These are phyloP conservation scores for Nannochloris sp. DNA, from an alignment of 139 green algal species.

Conservation along the genomic window DNA sequence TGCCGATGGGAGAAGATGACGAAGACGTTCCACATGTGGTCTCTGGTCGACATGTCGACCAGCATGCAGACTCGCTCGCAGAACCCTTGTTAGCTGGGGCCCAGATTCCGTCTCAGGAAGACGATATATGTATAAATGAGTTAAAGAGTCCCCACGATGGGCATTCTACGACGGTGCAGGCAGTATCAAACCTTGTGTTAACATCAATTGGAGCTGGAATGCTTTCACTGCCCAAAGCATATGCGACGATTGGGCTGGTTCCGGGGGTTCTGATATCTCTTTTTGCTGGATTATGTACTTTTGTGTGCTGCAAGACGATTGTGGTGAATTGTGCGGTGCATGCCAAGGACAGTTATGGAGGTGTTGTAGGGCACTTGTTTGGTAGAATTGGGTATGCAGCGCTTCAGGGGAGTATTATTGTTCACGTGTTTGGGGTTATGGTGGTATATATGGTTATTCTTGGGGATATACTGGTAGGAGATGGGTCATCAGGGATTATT, in stretches of 20 bases:
- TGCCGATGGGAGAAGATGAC: too few relatives aligned
- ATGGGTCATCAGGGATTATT: conserved; percentile 2
- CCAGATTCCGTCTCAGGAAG: too few relatives aligned
- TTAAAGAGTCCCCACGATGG: neutral
- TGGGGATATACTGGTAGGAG: conserved; percentile 14
- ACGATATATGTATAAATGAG: too few relatives aligned
- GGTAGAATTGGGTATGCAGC: conserved; percentile 1
- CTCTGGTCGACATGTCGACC: too few relatives aligned
- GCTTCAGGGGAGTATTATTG: conserved; percentile 21
- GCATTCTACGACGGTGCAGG: neutral
- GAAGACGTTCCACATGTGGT: too few relatives aligned
- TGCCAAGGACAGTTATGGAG: conserved; percentile 9
- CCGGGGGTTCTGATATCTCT: conserved; percentile 4
- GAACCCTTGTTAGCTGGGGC: too few relatives aligned
- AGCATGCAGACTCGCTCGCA: too few relatives aligned
- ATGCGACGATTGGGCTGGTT: conserved; percentile 1
- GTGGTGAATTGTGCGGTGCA: neutral
- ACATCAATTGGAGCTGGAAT: conserved; percentile 19
- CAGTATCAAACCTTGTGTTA: conserved; percentile 8
- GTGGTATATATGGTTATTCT: conserved; percentile 32
- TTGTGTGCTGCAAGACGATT: conserved; percentile 6
- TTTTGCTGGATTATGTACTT: conserved; percentile 3
- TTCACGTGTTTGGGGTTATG: conserved; percentile 25
- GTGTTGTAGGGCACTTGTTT: conserved; percentile 20
- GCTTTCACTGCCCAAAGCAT: conserved; percentile 12